These are phyloP conservation scores for Liquidambar formosana DNA, from an alignment of 164 flowering plant species.

Conservation along the genomic window DNA sequence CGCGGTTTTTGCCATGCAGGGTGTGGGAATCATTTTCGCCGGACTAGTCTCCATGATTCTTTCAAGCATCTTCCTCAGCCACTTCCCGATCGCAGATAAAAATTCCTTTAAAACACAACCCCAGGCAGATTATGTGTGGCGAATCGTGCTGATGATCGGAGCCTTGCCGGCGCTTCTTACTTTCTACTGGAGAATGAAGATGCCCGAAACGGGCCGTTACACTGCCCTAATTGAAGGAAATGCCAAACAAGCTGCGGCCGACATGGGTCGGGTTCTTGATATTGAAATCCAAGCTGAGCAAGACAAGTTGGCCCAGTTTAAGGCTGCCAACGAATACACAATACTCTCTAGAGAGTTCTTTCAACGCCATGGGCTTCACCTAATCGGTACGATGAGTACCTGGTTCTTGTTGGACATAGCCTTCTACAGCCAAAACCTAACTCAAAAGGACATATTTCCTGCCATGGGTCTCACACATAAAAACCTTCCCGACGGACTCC, in stretches of 20 bases:
- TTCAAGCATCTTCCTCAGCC: slow-evolving; percentile 31
- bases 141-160: slow-evolving; percentile 52
- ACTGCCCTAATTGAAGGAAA: slow-evolving; percentile 52
- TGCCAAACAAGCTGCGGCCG: slow-evolving; percentile 46
- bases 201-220: slow-evolving; percentile 61
- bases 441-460: slow-evolving; percentile 49
- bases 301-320: slow-evolving; percentile 40
- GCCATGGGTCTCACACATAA: slow-evolving; percentile 24
- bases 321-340: slow-evolving; percentile 28
- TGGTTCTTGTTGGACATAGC: slow-evolving; percentile 48
- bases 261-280: slow-evolving; percentile 55
- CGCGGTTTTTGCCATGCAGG: slow-evolving; percentile 65
- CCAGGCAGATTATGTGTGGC: slow-evolving; percentile 42
- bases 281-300: slow-evolving; percentile 42
- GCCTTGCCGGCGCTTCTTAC: slow-evolving; percentile 49
- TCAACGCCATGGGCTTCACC: slow-evolving; percentile 38
- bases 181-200: slow-evolving; percentile 56
- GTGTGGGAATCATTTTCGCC: slow-evolving; percentile 56
- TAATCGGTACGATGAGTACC: slow-evolving; percentile 43
- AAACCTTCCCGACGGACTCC: no score
- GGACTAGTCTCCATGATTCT: slow-evolving; percentile 50
- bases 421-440: slow-evolving; percentile 44
- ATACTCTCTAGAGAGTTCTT: slow-evolving; percentile 38
- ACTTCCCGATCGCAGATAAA: no score
- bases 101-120: slow-evolving; percentile 44